A percentile compares a stretch with the other conserved stretches of the same genome.
Conservation (phyloP, 129 eudicot species). For the Artemisia tridentata region DNA sequence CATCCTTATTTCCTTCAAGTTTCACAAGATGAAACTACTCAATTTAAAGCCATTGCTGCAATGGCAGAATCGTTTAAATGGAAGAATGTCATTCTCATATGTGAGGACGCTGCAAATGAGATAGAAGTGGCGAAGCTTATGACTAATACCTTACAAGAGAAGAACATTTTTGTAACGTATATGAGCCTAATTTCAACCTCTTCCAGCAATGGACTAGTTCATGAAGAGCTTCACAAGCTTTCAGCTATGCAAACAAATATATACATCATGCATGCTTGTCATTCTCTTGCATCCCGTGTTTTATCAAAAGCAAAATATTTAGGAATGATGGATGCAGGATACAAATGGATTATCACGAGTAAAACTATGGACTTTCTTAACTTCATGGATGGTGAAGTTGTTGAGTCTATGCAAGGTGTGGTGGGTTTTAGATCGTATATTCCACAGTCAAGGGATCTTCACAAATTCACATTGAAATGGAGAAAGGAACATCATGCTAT, state of each 20-base stretch:
- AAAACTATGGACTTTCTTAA: conserved; percentile 24
- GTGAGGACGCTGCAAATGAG: conserved; percentile 36
- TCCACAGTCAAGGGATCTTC: conserved; percentile 34
- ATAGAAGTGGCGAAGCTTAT: conserved; percentile 19
- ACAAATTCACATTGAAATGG: conserved; percentile 30
- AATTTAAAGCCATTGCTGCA: conserved; percentile 35
- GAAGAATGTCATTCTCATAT: conserved; percentile 29
- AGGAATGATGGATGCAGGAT: conserved; percentile 51
- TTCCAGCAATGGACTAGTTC: conserved; percentile 28
- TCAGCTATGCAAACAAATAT: conserved; percentile 24
- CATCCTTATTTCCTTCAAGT: conserved; percentile 41
- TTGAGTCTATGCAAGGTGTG: conserved; percentile 49
- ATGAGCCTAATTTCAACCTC: conserved; percentile 31
- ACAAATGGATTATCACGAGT: conserved; percentile 55
- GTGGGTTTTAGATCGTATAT: conserved; percentile 38
- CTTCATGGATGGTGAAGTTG: conserved; percentile 23
- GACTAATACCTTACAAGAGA: conserved; percentile 15
- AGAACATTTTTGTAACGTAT: conserved; percentile 16
- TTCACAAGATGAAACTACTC: conserved; percentile 38
- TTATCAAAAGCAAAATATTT: conserved; percentile 29
- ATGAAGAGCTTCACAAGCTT: conserved; percentile 36
- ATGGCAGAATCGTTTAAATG: conserved; percentile 32
- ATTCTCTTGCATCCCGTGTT: conserved; percentile 37
- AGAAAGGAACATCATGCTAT: conserved; percentile 6
- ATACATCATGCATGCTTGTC: conserved; percentile 37